A percentile compares a stretch with the other conserved stretches of the same genome.
Evolutionary conservation across 345 rosid species (phyloP).

Genomic region (Euphorbia pulcherrima): DNA sequence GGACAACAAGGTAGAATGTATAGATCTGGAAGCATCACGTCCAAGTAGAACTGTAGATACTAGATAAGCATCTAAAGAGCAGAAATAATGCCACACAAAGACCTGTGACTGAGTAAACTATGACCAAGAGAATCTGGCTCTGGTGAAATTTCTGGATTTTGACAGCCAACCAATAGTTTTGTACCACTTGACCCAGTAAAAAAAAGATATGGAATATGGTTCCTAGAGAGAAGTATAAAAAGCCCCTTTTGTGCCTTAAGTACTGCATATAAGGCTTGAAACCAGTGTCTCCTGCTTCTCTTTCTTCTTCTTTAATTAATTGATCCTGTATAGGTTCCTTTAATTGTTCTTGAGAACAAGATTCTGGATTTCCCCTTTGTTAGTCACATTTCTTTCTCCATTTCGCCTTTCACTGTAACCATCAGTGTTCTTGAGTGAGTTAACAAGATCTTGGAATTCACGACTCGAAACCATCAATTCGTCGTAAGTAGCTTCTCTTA

Average conservation of each 20-base stretch:
- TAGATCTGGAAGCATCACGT: conserved; percentile 25
- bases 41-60: conserved; percentile 31
- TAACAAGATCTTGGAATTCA: neutral
- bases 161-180: conserved; percentile 43
- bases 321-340: conserved; percentile 40
- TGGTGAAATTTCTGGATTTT: conserved; percentile 22
- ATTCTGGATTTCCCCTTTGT: conserved; percentile 31
- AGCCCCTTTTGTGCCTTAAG: conserved; percentile 32
- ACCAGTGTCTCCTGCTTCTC: conserved; percentile 48
- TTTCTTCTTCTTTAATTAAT: conserved; percentile 49
- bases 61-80: conserved; percentile 23
- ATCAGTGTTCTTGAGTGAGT: neutral
- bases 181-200: conserved; percentile 27
- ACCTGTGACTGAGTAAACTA: conserved; percentile 27
- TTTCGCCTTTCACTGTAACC: neutral
- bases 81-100: conserved; percentile 23
- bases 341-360: conserved; percentile 9
- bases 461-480: neutral
- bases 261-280: conserved; percentile 48
- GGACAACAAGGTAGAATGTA: conserved; percentile 25
- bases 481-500: neutral
- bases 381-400: neutral
- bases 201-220: conserved; percentile 18
- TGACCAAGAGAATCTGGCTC: conserved; percentile 22
- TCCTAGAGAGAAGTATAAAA: conserved; percentile 27